phyloP scores from a whole-genome alignment of 1,284 basidiomycete species.

The Apiotrichum laibachii region DNA sequence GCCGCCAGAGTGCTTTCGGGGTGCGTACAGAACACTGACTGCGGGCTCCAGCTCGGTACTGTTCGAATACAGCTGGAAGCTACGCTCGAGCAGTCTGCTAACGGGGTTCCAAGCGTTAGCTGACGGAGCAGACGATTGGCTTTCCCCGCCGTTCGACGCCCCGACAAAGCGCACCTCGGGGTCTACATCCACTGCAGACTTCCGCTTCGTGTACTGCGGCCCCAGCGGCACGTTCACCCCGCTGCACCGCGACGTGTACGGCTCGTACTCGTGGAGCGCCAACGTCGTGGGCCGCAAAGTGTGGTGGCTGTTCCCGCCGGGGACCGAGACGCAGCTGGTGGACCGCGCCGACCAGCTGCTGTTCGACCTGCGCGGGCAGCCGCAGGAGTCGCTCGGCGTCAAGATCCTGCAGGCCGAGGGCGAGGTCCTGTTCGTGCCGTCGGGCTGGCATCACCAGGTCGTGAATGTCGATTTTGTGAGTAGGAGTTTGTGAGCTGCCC shows the following conservation, averaged over 20 bases:
- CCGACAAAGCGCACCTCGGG: slow-evolving; percentile 6
- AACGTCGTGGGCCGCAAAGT: slow-evolving; percentile 58
- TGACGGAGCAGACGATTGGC: slow-evolving; percentile 55
- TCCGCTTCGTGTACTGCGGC: slow-evolving; percentile 53
- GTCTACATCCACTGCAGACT: slow-evolving; percentile 31
- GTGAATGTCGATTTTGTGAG: slow-evolving; percentile 48
- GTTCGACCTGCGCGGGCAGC: slow-evolving; percentile 41
- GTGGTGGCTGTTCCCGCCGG: slow-evolving; percentile 58
- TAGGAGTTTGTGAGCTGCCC: not conserved
- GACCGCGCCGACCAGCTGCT: slow-evolving; percentile 31
- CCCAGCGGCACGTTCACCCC: slow-evolving; percentile 52
- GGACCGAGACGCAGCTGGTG: slow-evolving; percentile 35
- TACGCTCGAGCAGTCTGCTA: not conserved
- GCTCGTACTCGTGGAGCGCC: slow-evolving; percentile 59
- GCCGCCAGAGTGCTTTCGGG: slow-evolving; percentile 52
- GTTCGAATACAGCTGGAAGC: not conserved
- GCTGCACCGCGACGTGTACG: slow-evolving; percentile 58
- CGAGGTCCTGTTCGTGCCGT: slow-evolving; percentile 55
- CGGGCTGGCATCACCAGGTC: slow-evolving; percentile 53
- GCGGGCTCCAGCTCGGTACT: too few species aligned
- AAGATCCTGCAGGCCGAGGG: slow-evolving; percentile 46
- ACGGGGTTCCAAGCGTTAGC: too few species aligned
- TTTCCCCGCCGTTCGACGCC: slow-evolving; percentile 46
- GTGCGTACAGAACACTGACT: too few species aligned
- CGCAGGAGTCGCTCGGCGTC: slow-evolving; percentile 33